A percentile compares a stretch with the other conserved stretches of the same genome.
phyloP scores from a whole-genome alignment of 2,329 filamentous ascomycete genomes.

The Apiospora aurea region DNA sequence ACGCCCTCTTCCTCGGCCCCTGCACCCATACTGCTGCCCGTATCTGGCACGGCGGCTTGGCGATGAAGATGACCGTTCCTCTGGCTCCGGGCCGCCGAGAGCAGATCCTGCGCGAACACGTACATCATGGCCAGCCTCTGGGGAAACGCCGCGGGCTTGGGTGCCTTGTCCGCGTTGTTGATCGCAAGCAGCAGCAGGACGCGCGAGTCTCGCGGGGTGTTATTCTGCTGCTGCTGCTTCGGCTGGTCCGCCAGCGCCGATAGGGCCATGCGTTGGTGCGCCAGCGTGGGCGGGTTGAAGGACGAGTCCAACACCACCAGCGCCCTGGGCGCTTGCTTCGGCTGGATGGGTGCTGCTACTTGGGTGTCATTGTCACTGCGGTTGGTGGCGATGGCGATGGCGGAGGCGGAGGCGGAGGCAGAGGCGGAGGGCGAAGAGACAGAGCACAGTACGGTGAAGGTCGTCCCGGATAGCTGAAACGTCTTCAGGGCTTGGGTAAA shows the following conservation, averaged over 20 bases:
- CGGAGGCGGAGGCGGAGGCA: background rate
- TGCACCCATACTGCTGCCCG: background rate
- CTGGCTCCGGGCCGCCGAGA: slow-evolving; percentile 30
- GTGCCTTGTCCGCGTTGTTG: slow-evolving; percentile 71
- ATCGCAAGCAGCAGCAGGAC: slow-evolving; percentile 67
- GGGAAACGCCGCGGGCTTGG: slow-evolving; percentile 72
- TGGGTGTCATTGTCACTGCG: background rate
- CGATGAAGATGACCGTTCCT: background rate
- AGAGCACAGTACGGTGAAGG: slow-evolving; percentile 55
- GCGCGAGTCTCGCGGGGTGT: slow-evolving; percentile 38
- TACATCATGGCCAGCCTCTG: slow-evolving; percentile 76
- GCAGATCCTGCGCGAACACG: slow-evolving; percentile 66
- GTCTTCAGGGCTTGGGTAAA: slow-evolving; percentile 53
- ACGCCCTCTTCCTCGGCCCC: slow-evolving; percentile 33
- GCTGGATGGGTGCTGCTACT: slow-evolving; percentile 25
- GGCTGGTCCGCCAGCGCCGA: slow-evolving; percentile 50
- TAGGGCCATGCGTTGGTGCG: slow-evolving; percentile 64
- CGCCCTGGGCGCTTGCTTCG: slow-evolving; percentile 37
- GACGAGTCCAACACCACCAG: slow-evolving; percentile 71
- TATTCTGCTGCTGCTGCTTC: slow-evolving; percentile 27
- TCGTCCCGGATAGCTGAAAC: slow-evolving; percentile 52
- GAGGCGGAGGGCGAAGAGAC: slow-evolving; percentile 33
- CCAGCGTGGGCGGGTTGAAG: slow-evolving; percentile 72
- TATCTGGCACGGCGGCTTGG: background rate
- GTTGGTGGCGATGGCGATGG: slow-evolving; percentile 24